These are phyloP conservation scores for Hypoxylon rubiginosum DNA, from an alignment of 2,329 filamentous ascomycete genomes.

Conservation along the genomic window DNA sequence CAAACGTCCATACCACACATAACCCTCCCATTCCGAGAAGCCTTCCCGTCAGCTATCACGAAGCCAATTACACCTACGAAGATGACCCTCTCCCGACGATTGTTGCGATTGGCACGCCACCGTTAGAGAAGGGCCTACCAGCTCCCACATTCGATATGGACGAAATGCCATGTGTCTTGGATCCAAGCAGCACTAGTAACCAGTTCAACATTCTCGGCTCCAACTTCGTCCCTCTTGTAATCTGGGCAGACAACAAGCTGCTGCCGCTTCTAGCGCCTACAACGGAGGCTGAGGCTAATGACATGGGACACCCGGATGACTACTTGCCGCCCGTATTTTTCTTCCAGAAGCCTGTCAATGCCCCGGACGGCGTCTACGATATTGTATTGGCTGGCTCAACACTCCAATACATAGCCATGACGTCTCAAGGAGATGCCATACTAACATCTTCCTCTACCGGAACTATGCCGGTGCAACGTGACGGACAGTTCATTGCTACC, in stretches of 20 bases:
- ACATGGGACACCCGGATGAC: conserved; percentile 7
- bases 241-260: not conserved
- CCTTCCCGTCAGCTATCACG: not conserved
- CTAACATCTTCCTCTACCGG: conserved; percentile 10
- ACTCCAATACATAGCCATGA: conserved; percentile 11
- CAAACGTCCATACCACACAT: not conserved
- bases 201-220: conserved; percentile 17
- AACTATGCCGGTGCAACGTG: not conserved
- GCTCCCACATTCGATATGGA: not conserved
- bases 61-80: not conserved
- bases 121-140: not conserved
- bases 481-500: conserved; percentile 1
- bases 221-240: conserved; percentile 10
- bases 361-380: conserved; percentile 1
- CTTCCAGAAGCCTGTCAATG: conserved; percentile 10
- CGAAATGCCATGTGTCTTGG: conserved; percentile 2
- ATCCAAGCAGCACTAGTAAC: conserved; percentile 1
- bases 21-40: not conserved
- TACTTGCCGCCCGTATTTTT: conserved; percentile 8
- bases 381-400: conserved; percentile 7
- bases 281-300: conserved; percentile 12
- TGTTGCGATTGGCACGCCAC: not conserved
- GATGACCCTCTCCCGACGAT: conserved; percentile 3
- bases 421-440: conserved; percentile 1
- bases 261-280: conserved; percentile 8